A percentile compares a stretch with the other conserved stretches of the same genome.
These are phyloP conservation scores for Penicillium cosmopolitanum DNA, from an alignment of 495 filamentous ascomycete species.

Conservation along the genomic window DNA sequence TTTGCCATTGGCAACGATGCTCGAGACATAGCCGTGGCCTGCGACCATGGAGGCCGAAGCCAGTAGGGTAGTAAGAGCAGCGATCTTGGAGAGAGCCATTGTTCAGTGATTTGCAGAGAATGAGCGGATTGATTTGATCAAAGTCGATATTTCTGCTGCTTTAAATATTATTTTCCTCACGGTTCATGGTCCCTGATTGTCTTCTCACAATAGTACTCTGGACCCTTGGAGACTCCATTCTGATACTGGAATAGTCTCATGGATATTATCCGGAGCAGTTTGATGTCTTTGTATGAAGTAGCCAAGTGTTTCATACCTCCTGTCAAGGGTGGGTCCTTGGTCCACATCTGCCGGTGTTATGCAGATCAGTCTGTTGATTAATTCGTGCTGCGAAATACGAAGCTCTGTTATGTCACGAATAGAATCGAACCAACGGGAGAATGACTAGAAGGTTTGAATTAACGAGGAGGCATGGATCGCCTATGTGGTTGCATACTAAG, in stretches of 20 bases:
- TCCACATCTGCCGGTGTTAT: constrained; percentile 3
- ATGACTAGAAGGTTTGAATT: neutral
- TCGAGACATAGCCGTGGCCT: constrained; percentile 64
- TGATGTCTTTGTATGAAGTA: neutral
- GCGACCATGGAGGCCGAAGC: constrained; percentile 56
- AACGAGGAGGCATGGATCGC: neutral
- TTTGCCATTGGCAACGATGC: constrained; percentile 60
- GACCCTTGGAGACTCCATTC: constrained; percentile 15
- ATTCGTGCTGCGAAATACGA: too few relatives aligned
- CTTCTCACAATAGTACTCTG: neutral
- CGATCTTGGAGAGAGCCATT: constrained; percentile 47
- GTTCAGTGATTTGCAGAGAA: constrained; percentile 12
- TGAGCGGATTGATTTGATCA: neutral
- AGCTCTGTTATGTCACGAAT: too few relatives aligned
- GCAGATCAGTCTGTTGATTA: neutral
- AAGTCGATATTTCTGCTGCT: neutral
- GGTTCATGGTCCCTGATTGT: neutral
- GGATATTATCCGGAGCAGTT: constrained; percentile 8
- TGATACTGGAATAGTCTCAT: constrained; percentile 23
- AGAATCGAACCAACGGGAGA: neutral
- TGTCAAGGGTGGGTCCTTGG: constrained; percentile 8
- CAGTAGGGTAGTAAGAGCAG: constrained; percentile 51
- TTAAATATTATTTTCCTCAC: neutral
- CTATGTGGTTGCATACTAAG: neutral
- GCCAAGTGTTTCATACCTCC: constrained; percentile 11